phyloP scores from a whole-genome alignment of 225 moss, liverwort and hornwort species.

The Marchantia paleacea region DNA sequence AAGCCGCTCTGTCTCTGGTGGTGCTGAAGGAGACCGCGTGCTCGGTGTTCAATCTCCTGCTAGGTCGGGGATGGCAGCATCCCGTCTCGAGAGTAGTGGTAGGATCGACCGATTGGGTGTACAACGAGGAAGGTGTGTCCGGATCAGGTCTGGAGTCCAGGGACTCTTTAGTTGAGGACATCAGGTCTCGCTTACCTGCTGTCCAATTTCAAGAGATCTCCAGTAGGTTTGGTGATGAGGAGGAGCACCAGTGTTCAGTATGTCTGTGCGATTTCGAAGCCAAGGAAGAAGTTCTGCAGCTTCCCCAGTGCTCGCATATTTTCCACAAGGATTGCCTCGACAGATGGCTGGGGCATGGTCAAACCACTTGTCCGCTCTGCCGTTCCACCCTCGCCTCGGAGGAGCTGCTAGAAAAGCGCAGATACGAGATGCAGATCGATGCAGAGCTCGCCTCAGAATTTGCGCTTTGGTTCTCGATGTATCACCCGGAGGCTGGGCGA shows the following conservation, averaged over 20 bases:
- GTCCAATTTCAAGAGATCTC: slow-evolving; percentile 22
- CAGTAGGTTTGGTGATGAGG: background rate
- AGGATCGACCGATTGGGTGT: background rate
- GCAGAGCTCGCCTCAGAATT: slow-evolving; percentile 13
- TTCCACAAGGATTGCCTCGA: slow-evolving; percentile 38
- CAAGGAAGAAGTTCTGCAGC: slow-evolving; percentile 19
- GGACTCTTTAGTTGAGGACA: slow-evolving; percentile 10
- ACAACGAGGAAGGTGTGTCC: background rate
- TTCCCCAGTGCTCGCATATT: slow-evolving; percentile 33
- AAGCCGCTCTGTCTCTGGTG: background rate
- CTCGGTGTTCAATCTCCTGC: slow-evolving; percentile 19
- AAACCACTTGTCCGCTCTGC: slow-evolving; percentile 37
- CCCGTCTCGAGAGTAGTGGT: slow-evolving; percentile 4
- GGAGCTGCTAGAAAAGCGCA: background rate
- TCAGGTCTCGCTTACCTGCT: slow-evolving; percentile 14
- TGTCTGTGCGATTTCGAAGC: slow-evolving; percentile 26
- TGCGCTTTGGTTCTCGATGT: slow-evolving; percentile 20
- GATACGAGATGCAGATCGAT: background rate
- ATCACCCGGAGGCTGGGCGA: background rate
- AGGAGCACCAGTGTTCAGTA: slow-evolving; percentile 30
- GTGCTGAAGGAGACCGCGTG: slow-evolving; percentile 16
- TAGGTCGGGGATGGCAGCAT: slow-evolving; percentile 32
- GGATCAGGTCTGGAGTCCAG: background rate
- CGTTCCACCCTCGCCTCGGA: slow-evolving; percentile 23
- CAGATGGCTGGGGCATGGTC: slow-evolving; percentile 31